Evolutionary conservation across 202 grass and related monocot genomes (phyloP), one percentile per base, ranked within the genome.

Genomic region (Setaria italica): DNA sequence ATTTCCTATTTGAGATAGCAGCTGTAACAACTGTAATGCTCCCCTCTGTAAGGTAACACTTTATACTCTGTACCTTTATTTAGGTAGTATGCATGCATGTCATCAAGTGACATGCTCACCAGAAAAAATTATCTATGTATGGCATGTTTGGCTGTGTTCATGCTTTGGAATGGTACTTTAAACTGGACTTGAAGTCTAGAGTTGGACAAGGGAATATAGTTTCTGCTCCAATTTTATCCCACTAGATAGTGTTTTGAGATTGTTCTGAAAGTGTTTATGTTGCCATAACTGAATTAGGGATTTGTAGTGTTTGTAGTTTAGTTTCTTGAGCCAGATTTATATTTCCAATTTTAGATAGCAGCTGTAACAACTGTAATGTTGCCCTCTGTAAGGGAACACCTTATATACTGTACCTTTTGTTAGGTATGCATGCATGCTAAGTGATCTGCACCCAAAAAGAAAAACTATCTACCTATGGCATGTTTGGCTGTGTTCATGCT

Each of bases 251-350:
- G 9, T 33, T 46, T 41, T 21, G 67, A 54, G 43, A 60, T 75
- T 84, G 45, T 67, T 57, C 72, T 87, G 3, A 42, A 57, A 58
- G 9, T 79, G 37, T 80, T 49, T 87, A 57, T 90, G 67, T 55
- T 69, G 14, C 67, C 8, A 12, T 70, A 59, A 59, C 42, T 62
- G 21, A 37, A 13, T 30, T 42, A 45, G 11, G n/a, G n/a, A 25
- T 25, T 62, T 63, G 1, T 20, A 80, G 30, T 80, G 14, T 51
- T 6, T 43, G 9, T 6, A 9, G 54, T 70, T 70, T 62, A 20
- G 17, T 70, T 78, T 59, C 29, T 59, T 70, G 20, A 63, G 69
- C 39, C 63, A 66, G 10, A 56, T 80, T 70, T 35, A 1, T 10
- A 12, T 46, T 67, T 48, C 11, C 34, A n/a, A 67, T 77, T 68